phyloP scores from a whole-genome alignment of 306 rosid species.

The Dryas alaskensis region DNA sequence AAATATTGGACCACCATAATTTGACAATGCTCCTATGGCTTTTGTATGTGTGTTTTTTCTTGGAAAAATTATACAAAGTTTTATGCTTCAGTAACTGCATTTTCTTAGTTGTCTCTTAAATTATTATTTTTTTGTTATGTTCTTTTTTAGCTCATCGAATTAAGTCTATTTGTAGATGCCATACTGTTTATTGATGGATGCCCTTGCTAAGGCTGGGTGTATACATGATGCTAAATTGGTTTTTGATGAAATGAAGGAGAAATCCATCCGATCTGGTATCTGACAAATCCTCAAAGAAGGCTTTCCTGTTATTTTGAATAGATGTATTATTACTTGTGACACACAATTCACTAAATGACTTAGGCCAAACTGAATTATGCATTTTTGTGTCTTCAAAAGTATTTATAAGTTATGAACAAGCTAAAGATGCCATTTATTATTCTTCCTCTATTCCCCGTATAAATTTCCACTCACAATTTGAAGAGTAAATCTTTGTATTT shows the following conservation, averaged over 20 bases:
- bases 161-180: constrained; percentile 63
- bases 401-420: background rate
- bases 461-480: background rate
- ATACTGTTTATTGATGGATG: constrained; percentile 49
- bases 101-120: background rate
- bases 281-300: constrained; percentile 21
- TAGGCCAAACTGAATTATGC: background rate
- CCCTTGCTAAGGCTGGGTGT: constrained; percentile 34
- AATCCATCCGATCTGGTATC: constrained; percentile 62
- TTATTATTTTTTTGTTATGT: no score
- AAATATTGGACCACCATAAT: background rate
- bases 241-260: constrained; percentile 64
- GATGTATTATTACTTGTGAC: background rate
- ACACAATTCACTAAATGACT: background rate
- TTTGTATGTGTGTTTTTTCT: background rate
- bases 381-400: background rate
- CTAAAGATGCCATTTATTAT: background rate
- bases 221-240: constrained; percentile 65
- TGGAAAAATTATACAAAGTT: background rate
- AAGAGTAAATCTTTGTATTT: background rate
- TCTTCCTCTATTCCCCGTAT: background rate
- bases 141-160: background rate
- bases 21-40: background rate
- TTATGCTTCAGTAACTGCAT: background rate
- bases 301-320: background rate